phyloP scores from a whole-genome alignment of 345 rosid species.

The Psidium guajava region DNA sequence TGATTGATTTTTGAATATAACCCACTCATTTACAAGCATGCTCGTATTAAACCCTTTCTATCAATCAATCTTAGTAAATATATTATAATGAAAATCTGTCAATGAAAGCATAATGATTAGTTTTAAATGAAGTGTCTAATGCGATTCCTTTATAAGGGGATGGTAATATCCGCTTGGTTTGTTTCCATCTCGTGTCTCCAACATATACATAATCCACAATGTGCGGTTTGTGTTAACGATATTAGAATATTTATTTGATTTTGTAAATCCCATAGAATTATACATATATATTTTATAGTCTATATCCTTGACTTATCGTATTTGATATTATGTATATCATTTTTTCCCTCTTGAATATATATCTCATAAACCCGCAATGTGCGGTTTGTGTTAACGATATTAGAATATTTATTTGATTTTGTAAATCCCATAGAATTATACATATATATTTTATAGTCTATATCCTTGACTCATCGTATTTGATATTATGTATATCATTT shows the following conservation, averaged over 20 bases:
- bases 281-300: too few relatives aligned
- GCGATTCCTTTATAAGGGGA: neutral
- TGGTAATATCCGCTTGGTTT: neutral
- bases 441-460: too few relatives aligned
- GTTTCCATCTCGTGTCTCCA: neutral
- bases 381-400: neutral
- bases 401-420: too few relatives aligned
- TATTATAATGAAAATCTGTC: neutral
- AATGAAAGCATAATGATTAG: neutral
- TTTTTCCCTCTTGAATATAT: too few relatives aligned
- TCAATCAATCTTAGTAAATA: neutral
- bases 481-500: too few relatives aligned
- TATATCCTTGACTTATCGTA: too few relatives aligned
- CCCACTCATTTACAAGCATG: neutral
- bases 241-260: too few relatives aligned
- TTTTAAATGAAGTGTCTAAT: neutral
- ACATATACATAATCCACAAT: neutral
- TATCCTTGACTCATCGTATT: too few relatives aligned
- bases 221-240: neutral
- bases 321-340: too few relatives aligned
- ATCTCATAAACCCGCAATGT: too few relatives aligned
- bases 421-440: too few relatives aligned
- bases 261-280: too few relatives aligned
- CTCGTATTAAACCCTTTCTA: neutral
- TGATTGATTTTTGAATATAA: neutral